phyloP scores from a whole-genome alignment of 2,329 filamentous ascomycete genomes.

The Sporothrix luriei region DNA sequence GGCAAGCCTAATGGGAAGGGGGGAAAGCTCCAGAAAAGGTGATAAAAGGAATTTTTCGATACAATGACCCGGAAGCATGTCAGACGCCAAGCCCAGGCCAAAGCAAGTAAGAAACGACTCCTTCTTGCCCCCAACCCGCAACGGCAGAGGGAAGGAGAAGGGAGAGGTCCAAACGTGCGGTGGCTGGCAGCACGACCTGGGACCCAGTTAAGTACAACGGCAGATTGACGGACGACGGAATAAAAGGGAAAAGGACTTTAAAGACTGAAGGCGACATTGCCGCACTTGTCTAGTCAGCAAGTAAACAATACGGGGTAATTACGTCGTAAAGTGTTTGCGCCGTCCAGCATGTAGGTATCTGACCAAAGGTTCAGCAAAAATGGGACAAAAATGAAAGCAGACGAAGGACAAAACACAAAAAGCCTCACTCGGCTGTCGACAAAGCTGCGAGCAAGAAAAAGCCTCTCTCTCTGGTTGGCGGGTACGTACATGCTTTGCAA shows the following conservation, averaged over 20 bases:
- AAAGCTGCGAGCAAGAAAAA: neutral
- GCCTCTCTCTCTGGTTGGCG: neutral
- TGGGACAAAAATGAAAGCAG: no score
- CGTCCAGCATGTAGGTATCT: neutral
- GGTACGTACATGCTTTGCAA: neutral
- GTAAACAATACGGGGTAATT: no score
- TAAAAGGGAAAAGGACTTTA: neutral
- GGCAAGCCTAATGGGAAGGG: neutral
- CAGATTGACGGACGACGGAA: neutral
- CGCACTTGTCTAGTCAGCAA: neutral
- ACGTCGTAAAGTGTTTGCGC: neutral
- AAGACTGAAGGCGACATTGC: neutral
- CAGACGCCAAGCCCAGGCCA: constrained; percentile 23
- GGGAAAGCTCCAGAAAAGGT: neutral
- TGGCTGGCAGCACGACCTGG: constrained; percentile 14
- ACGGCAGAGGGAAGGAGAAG: neutral
- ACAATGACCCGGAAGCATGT: neutral
- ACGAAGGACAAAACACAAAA: no score
- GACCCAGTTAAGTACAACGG: constrained; percentile 1
- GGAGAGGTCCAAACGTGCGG: constrained; percentile 4
- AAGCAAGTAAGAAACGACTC: constrained; percentile 9
- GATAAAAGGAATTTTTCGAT: neutral
- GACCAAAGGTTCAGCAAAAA: neutral
- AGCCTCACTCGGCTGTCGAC: neutral
- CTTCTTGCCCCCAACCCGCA: neutral